These are phyloP conservation scores for Globisporangium emineosum DNA, from an alignment of 352 stramenopile species.

Conservation along the genomic window DNA sequence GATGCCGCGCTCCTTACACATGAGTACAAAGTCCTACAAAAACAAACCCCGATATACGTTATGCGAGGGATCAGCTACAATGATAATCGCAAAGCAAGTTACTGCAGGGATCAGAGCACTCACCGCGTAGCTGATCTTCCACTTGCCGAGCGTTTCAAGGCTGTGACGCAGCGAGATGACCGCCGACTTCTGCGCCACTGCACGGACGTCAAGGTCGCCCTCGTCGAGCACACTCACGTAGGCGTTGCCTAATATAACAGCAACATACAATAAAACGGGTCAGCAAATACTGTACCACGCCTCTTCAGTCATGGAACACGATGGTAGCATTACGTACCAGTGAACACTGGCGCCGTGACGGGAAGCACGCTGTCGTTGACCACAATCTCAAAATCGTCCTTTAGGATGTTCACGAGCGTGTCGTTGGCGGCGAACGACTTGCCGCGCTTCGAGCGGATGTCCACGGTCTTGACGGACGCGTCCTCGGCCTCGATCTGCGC, in stretches of 20 bases:
- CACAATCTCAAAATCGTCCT: conserved; percentile 79
- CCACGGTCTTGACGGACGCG: conserved; percentile 63
- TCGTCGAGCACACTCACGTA: conserved; percentile 74
- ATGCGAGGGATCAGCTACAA: too few species aligned
- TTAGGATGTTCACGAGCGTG: conserved; percentile 64
- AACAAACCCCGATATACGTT: too few species aligned
- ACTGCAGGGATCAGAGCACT: conserved; percentile 1
- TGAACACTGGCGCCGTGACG: conserved; percentile 69
- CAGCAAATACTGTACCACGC: neutral
- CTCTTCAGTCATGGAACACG: neutral
- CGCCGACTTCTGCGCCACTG: conserved; percentile 73
- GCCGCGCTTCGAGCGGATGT: conserved; percentile 57
- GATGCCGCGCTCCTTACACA: conserved; percentile 74
- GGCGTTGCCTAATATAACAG: conserved; percentile 35
- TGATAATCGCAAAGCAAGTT: too few species aligned
- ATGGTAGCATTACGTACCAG: conserved; percentile 24
- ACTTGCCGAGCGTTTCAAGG: conserved; percentile 72
- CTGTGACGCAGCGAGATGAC: conserved; percentile 72
- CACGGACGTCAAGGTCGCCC: conserved; percentile 74
- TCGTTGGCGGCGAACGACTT: conserved; percentile 57
- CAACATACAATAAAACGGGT: neutral
- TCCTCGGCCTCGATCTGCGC: conserved; percentile 78
- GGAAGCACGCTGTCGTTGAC: conserved; percentile 78
- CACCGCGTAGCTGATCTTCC: conserved; percentile 69
- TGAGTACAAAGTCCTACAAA: conserved; percentile 57